These are phyloP conservation scores for Tieghemostelium lacteum DNA, from an alignment of 78 protist genomes.

Conservation along the genomic window DNA sequence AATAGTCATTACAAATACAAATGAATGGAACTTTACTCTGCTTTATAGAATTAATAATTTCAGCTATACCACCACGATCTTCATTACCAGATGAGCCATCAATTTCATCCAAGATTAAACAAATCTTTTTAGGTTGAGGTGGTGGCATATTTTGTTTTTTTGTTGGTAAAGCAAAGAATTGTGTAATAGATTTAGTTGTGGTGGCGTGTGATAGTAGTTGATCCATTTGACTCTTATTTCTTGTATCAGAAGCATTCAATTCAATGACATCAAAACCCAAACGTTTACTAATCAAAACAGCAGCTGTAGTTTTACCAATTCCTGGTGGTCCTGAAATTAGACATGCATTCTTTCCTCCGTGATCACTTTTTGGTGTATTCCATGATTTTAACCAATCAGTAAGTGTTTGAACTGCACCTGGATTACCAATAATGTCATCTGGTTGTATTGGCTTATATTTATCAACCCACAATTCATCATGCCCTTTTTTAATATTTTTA, in stretches of 20 bases:
- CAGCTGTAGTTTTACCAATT: slow-evolving; percentile 97
- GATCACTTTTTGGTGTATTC: slow-evolving; percentile 19
- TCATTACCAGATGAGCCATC: slow-evolving; percentile 95
- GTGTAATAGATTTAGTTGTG: slow-evolving; percentile 56
- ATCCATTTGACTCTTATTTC: slow-evolving; percentile 86
- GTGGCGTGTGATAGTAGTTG: slow-evolving; percentile 11
- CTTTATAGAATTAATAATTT: slow-evolving; percentile 81
- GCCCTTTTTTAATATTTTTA: slow-evolving; percentile 21
- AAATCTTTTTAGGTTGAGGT: background rate
- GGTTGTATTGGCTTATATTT: slow-evolving; percentile 85
- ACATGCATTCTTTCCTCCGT: slow-evolving; percentile 65
- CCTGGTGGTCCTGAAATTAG: slow-evolving; percentile 95
- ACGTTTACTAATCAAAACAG: slow-evolving; percentile 59
- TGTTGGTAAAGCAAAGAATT: slow-evolving; percentile 32
- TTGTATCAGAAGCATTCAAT: slow-evolving; percentile 96
- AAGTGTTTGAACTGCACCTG: slow-evolving; percentile 37
- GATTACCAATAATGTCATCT: slow-evolving; percentile 89
- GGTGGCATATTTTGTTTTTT: background rate
- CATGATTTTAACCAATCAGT: slow-evolving; percentile 81
- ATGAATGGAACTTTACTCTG: slow-evolving; percentile 93
- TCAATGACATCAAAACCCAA: slow-evolving; percentile 92
- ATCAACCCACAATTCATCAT: slow-evolving; percentile 78
- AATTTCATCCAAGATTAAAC: slow-evolving; percentile 97
- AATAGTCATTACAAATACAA: slow-evolving; percentile 97
- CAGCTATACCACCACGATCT: slow-evolving; percentile 97